Evolutionary conservation across 352 stramenopile species (phyloP), one percentile per base, ranked within the genome.

Genomic region (Pythium plurisporium): DNA sequence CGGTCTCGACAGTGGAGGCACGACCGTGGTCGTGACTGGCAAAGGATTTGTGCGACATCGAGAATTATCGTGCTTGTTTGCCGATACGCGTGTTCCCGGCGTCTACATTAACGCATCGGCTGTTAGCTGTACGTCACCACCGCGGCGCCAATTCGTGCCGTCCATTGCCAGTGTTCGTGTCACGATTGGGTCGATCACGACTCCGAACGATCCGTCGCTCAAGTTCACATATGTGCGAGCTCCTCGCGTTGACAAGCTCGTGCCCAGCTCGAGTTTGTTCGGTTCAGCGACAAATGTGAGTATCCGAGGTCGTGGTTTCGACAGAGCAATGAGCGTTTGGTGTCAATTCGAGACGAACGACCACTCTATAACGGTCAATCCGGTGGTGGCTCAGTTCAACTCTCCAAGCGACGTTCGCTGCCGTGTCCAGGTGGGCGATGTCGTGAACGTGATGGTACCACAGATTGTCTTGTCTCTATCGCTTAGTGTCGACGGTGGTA

Each of bases 11-110:
- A 41, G 15, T 15, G 64, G 64, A 3, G 60, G 49, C 17, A 61
- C 60, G 14, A 12, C 7, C 2, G 22, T 70, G 3, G 6, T 47
- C 3, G 23, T 70, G 31, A 38, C 7, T 9, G 62, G 59, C 19
- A 58, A 42, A 42, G 55, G 54, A 9, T 69, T 71, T 40, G 33
- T 62, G n/a, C 4, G 29, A 19, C 62, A 69, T 41, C 43, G 38
- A 19, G 48, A 69, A n/a, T 26, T 69, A 0, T 11, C 17, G 5
- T 73, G 65, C 33, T 17, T 50, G 8, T 45, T 73, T 41, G 61
- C 38, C 11, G 30, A 34, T 5, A 27, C 44, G 15, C 43, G 25
- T 2, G 56, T 67, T 17, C 54, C 65, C 25, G 60, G 60, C 3
- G 19, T 56, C 11, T 66, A 42, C 12, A 22, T 67, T 1, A 69